A percentile compares a stretch with the other conserved stretches of the same genome.
These are phyloP conservation scores for Linanthus parryae DNA, from an alignment of 148 eudicot species.

Conservation along the genomic window DNA sequence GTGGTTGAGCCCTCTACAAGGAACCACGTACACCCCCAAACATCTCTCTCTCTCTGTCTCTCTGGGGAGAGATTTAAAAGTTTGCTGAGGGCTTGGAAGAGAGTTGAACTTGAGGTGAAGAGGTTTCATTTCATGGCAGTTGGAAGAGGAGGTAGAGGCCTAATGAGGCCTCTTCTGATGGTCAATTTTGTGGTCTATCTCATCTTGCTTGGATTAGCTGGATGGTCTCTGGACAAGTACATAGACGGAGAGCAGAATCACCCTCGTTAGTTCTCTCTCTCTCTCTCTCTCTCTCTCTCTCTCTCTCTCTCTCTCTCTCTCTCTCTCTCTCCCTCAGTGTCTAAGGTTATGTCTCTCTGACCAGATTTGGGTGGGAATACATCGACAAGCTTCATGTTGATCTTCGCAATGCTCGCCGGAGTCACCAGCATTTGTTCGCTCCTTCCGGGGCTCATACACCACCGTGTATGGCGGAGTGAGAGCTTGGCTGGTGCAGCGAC, in stretches of 20 bases:
- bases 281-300: not conserved
- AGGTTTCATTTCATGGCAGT: too few species aligned
- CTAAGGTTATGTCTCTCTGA: not conserved
- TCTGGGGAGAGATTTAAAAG: too few species aligned
- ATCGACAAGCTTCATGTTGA: constrained; percentile 56
- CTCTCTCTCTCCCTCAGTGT: not conserved
- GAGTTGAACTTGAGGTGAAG: too few species aligned
- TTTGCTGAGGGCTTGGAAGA: too few species aligned
- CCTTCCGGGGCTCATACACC: constrained; percentile 37
- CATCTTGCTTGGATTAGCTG: constrained; percentile 48
- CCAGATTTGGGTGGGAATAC: constrained; percentile 73
- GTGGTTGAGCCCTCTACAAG: too few species aligned
- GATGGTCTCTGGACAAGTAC: constrained; percentile 70
- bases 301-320: not conserved
- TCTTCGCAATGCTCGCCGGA: constrained; percentile 54
- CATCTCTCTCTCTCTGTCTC: too few species aligned
- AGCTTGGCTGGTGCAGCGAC: constrained; percentile 55
- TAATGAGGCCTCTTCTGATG: constrained; percentile 42
- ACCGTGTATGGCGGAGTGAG: constrained; percentile 41
- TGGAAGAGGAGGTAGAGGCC: constrained; percentile 45
- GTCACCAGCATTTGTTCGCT: constrained; percentile 42
- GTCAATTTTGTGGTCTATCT: constrained; percentile 44
- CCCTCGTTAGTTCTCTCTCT: constrained; percentile 39
- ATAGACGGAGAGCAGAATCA: constrained; percentile 62
- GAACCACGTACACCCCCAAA: too few species aligned